Evolutionary conservation across 352 stramenopile genomes (phyloP).

Genomic region (Globisporangium recalcitrans): DNA sequence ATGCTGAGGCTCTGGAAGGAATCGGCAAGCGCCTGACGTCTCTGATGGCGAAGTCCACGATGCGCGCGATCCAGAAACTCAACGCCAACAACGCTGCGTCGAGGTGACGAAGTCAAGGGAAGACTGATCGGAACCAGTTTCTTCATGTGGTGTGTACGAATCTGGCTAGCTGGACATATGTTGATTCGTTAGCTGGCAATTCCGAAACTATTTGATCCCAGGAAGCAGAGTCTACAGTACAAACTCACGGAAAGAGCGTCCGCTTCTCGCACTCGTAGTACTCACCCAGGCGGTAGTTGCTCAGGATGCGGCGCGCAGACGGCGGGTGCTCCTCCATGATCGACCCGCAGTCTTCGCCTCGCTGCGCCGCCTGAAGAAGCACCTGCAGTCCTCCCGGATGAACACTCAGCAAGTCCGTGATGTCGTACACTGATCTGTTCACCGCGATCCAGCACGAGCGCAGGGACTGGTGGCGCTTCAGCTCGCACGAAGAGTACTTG

Average conservation of each 20-base stretch:
- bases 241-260: conserved; percentile 19
- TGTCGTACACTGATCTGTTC: conserved; percentile 87
- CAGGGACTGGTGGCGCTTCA: conserved; percentile 70
- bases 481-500: conserved; percentile 86
- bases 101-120: conserved; percentile 6
- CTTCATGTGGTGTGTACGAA: not conserved
- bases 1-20: conserved; percentile 40
- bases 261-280: conserved; percentile 58
- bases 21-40: conserved; percentile 43
- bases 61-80: conserved; percentile 63
- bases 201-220: not conserved
- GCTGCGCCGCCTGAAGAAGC: conserved; percentile 46
- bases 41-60: conserved; percentile 59
- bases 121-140: not conserved
- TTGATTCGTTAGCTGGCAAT: not conserved
- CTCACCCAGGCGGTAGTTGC: conserved; percentile 55
- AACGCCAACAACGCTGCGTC: conserved; percentile 16
- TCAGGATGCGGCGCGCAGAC: conserved; percentile 33
- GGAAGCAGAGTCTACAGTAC: not conserved
- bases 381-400: conserved; percentile 85
- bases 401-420: conserved; percentile 80
- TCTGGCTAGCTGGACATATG: not conserved
- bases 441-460: conserved; percentile 90
- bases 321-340: conserved; percentile 56
- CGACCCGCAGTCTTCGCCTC: conserved; percentile 44